Evolutionary conservation across 495 filamentous ascomycete species (phyloP).

Genomic region (Talaromyces borbonicus): DNA sequence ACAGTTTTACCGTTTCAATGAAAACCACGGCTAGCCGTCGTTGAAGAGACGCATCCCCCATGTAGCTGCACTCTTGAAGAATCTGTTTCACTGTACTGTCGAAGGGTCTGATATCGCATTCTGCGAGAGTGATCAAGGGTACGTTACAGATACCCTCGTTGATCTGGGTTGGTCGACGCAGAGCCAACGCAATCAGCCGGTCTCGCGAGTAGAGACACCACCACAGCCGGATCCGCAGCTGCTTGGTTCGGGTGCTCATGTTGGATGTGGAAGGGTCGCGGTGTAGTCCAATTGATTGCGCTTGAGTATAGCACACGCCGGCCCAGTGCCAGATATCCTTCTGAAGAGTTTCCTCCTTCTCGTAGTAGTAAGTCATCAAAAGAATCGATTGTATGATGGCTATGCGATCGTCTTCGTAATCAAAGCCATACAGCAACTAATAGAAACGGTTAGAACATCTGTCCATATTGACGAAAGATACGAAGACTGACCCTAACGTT

Average conservation of each 20-base stretch:
- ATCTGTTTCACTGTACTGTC: constrained; percentile 34
- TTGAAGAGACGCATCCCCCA: constrained; percentile 42
- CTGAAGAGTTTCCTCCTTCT: constrained; percentile 52
- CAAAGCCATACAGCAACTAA: constrained; percentile 64
- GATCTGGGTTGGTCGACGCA: constrained; percentile 75
- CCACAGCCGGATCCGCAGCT: constrained; percentile 74
- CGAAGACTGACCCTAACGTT: constrained; percentile 53
- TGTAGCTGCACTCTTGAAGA: constrained; percentile 26
- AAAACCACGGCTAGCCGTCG: constrained; percentile 71
- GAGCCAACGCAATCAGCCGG: constrained; percentile 73
- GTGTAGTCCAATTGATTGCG: constrained; percentile 73
- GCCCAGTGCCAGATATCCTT: constrained; percentile 89
- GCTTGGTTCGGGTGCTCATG: constrained; percentile 51
- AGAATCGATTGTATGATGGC: constrained; percentile 69
- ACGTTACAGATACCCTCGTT: constrained; percentile 81
- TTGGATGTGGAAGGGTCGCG: constrained; percentile 57
- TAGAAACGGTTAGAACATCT: neutral
- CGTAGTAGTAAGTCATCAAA: constrained; percentile 82
- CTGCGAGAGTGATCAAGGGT: constrained; percentile 65
- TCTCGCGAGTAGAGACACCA: constrained; percentile 90
- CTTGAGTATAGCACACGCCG: constrained; percentile 69
- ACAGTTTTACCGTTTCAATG: constrained; percentile 78
- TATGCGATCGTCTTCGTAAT: constrained; percentile 73
- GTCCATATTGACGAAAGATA: neutral
- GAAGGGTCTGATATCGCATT: constrained; percentile 65